Evolutionary conservation across 2,329 filamentous ascomycete species (phyloP), one percentile per base, ranked within the genome.

Genomic region (Helotiales sp.): DNA sequence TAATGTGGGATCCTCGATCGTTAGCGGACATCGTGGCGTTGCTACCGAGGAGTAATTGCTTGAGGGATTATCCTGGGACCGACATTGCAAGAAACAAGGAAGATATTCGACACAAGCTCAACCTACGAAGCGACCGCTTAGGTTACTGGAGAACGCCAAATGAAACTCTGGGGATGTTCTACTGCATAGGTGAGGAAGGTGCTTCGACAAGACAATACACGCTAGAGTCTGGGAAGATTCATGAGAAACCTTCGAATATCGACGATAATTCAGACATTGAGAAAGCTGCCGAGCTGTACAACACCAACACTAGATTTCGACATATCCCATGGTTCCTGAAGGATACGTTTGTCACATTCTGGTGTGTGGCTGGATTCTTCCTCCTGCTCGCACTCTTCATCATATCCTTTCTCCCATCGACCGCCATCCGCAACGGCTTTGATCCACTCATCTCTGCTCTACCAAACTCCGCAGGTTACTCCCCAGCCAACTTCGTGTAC

Each of bases 401-500:
- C 48, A 84, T 95, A 60, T 92, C 89, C 61, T 97, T 96, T 72
- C 78, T 93, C 59, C 85, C 88, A 36, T 77, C 80, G 5, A 86
- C 83, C 8, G 81, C 83, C 10, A 79, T 96, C 29, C 75, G 81
- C 34, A 71, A 79, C 7, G 93, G 92, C 8, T 97, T 96, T 71
- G 72, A 80, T 6, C 91, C 93, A 2, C 76, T 80, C 6, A 76
- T 96, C 1, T 75, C 79, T 9, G 85, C 87, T 0, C 76, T 78
- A 2, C 84, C 90, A 1, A 76, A 81, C 3, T 67, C 74, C 0
- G 77, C 77, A 25, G 90, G 88, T 17, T 97, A 96, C 73, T 96
- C 91, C 1, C 79, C 90, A 0, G 90, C 91, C 50, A 91, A 96
- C 73, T 97, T 97, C 74, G 76, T 96, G 51, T 97, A 92, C 77